Evolutionary conservation across 768 basidiomycete genomes (phyloP), one percentile per base, ranked within the genome.

Genomic region (Dendrothele bispora): DNA sequence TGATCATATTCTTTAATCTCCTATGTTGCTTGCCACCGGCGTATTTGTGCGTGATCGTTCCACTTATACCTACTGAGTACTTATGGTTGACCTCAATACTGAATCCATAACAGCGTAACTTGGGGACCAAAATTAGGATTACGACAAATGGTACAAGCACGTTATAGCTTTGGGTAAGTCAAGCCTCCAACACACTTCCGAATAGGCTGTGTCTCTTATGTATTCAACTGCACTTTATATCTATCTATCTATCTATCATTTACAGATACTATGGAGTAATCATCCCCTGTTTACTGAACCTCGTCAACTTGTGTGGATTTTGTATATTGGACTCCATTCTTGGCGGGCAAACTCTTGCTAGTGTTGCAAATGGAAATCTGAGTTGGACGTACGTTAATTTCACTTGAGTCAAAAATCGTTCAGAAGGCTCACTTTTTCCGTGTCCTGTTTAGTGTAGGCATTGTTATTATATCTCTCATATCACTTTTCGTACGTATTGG

Each of bases 81-180:
- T 44, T 15, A 22, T 14, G 11, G 3, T 29, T 34, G 6, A 14
- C 34, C 12, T 17, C 15, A 39, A 50, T 6, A 4, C 20, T 47
- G n/a, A 22, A 28, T 42, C 20, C 12, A 11, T 17, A 18, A 3
- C 40, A 75, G 74, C 24, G 58, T 71, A 12, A 88, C 85, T 21
- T 91, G 88, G 80, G 91, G 92, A n/a, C 88, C 92, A 0, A 84
- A 82, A 61, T 70, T 89, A 0, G 93, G 93, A 11, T 80, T 93
- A 72, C 77, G 93, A 10, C 91, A 93, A 55, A 90, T 94, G 88
- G 80, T 90, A 21, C 77, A 81, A 36, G 83, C 91, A 3, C 58
- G 61, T 41, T 68, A 70, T 54, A 58, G 69, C 10, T 70, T 69
- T 48, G 68, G 69, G 68, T 71, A 27, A 25, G 65, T n/a, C n/a